These are phyloP conservation scores for Xylaria telfairii DNA, from an alignment of 495 filamentous ascomycete species.

Conservation along the genomic window DNA sequence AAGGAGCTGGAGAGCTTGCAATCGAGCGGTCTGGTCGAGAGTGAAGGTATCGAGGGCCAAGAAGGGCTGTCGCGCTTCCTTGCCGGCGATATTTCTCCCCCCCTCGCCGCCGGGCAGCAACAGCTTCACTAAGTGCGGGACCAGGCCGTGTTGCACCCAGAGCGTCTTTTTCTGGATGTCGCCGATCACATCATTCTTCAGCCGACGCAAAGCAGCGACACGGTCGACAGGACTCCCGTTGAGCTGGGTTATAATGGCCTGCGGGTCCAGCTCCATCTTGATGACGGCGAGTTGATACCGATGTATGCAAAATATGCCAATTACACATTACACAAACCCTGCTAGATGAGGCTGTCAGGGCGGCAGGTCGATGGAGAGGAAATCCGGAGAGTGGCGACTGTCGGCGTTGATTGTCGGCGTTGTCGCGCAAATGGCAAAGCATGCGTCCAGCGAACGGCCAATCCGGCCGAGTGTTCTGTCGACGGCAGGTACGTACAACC, in stretches of 20 bases:
- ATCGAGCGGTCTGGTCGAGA: constrained; percentile 67
- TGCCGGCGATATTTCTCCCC: constrained; percentile 34
- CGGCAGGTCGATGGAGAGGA: neutral
- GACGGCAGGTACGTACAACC: too few relatives aligned
- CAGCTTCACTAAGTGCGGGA: constrained; percentile 70
- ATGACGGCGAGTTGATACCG: neutral
- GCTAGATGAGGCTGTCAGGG: neutral
- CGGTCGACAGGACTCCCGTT: constrained; percentile 67
- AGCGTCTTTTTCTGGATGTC: constrained; percentile 85
- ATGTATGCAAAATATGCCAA: neutral
- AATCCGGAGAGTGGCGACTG: neutral
- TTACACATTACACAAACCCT: constrained; percentile 1
- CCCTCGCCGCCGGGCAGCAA: constrained; percentile 40
- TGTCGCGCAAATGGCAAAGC: constrained; percentile 11
- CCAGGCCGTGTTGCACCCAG: constrained; percentile 71
- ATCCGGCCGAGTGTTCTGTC: neutral
- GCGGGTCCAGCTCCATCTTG: constrained; percentile 38
- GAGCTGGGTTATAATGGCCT: constrained; percentile 66
- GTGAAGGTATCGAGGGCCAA: constrained; percentile 38
- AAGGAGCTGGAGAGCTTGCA: constrained; percentile 82
- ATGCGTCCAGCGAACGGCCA: neutral
- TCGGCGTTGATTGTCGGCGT: constrained; percentile 17
- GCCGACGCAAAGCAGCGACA: constrained; percentile 65
- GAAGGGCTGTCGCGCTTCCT: constrained; percentile 40
- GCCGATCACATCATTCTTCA: constrained; percentile 91